These are phyloP conservation scores for Rosa hybrid DNA, from an alignment of 331 rosid species.

Conservation along the genomic window DNA sequence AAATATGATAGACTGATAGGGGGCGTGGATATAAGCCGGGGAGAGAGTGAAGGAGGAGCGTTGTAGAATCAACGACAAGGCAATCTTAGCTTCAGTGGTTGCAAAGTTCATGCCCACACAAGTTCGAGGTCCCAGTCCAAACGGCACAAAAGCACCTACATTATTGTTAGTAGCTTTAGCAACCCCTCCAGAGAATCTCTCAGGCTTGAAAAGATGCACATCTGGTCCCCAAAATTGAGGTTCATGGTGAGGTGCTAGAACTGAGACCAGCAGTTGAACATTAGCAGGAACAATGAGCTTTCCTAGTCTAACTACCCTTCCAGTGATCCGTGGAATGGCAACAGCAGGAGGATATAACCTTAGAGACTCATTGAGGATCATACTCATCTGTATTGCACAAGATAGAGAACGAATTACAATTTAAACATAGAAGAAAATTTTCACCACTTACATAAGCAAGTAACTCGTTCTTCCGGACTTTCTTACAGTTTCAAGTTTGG, in stretches of 20 bases:
- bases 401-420: background rate
- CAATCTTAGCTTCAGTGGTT: slow-evolving; percentile 7
- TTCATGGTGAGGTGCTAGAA: background rate
- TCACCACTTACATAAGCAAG: background rate
- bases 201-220: slow-evolving; percentile 10
- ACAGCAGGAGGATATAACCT: slow-evolving; percentile 17
- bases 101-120: slow-evolving; percentile 17
- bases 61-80: slow-evolving; percentile 15
- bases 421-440: background rate
- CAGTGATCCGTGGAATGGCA: background rate
- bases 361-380: slow-evolving; percentile 21
- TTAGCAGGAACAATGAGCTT: slow-evolving; percentile 6
- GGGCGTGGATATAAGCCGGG: slow-evolving; percentile 3
- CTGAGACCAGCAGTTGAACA: background rate
- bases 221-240: slow-evolving; percentile 25
- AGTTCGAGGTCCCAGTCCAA: slow-evolving; percentile 5
- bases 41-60: slow-evolving; percentile 11
- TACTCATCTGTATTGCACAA: background rate
- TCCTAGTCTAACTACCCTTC: slow-evolving; percentile 12
- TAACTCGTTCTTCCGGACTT: background rate
- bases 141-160: background rate
- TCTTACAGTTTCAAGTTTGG: slow-evolving; percentile 20
- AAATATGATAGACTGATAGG: background rate
- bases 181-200: slow-evolving; percentile 5
- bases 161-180: slow-evolving; percentile 8